These are phyloP conservation scores for Choanephora cucurbitarum DNA, from an alignment of 371 early-diverging fungal species.

Conservation along the genomic window DNA sequence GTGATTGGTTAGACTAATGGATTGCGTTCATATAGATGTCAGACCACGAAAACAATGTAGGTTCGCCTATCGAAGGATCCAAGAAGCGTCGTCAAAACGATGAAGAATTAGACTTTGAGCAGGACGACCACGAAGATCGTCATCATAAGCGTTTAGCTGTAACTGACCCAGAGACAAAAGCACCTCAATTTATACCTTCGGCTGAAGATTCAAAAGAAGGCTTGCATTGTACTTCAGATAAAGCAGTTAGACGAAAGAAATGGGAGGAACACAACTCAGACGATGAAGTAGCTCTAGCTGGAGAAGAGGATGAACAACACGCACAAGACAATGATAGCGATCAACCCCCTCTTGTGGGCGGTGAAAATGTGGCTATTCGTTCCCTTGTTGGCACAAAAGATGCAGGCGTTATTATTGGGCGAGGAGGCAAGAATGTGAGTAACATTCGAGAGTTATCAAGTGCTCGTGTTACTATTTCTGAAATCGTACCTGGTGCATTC, in stretches of 20 bases:
- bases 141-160: conserved; percentile 52
- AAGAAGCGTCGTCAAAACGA: conserved; percentile 51
- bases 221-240: background rate
- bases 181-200: conserved; percentile 47
- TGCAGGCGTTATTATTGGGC: conserved; percentile 85
- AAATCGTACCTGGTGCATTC: conserved; percentile 71
- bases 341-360: background rate
- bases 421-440: conserved; percentile 77
- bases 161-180: conserved; percentile 52
- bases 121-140: conserved; percentile 42
- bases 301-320: conserved; percentile 1
- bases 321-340: background rate
- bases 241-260: conserved; percentile 12
- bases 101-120: conserved; percentile 42
- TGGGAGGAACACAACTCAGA: conserved; percentile 15
- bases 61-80: conserved; percentile 47
- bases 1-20: background rate
- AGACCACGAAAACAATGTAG: conserved; percentile 26
- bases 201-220: conserved; percentile 16
- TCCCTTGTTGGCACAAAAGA: conserved; percentile 82
- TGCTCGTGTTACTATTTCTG: conserved; percentile 80
- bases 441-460: conserved; percentile 77
- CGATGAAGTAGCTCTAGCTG: conserved; percentile 8
- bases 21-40: conserved; percentile 20
- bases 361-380: conserved; percentile 51